These are phyloP conservation scores for Kodamaea sp. DNA, from an alignment of 1,139 yeast species.

Conservation along the genomic window DNA sequence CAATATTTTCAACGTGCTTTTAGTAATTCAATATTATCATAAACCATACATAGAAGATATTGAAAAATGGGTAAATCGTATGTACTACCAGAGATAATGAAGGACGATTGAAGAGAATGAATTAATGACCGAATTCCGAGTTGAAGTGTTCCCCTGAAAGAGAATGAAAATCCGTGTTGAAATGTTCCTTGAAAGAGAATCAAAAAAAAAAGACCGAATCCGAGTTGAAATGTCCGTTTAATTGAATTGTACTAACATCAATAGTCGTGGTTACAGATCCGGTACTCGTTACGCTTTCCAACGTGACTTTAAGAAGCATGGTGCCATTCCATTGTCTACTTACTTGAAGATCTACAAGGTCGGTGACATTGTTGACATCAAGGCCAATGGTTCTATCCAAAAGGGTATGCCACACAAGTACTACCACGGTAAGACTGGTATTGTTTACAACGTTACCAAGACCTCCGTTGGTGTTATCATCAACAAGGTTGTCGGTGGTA, in stretches of 20 bases:
- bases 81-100: slow-evolving; percentile 23
- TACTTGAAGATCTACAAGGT: slow-evolving; percentile 97
- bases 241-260: slow-evolving; percentile 19
- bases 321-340: slow-evolving; percentile 89
- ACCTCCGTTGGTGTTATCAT: slow-evolving; percentile 96
- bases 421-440: slow-evolving; percentile 99
- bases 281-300: slow-evolving; percentile 99
- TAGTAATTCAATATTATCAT: background rate
- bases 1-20: background rate
- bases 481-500: slow-evolving; percentile 98
- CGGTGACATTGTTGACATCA: slow-evolving; percentile 99
- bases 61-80: slow-evolving; percentile 76
- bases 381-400: slow-evolving; percentile 98
- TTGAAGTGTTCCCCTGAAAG: too few species aligned
- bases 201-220: too few species aligned
- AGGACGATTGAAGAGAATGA: background rate
- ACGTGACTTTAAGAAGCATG: slow-evolving; percentile 99
- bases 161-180: too few species aligned
- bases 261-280: slow-evolving; percentile 98
- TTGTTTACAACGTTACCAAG: slow-evolving; percentile 97
- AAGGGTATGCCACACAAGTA: slow-evolving; percentile 99
- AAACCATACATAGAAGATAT: slow-evolving; percentile 1
- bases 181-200: too few species aligned
- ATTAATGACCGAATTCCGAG: too few species aligned
- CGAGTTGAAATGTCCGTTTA: too few species aligned